Evolutionary conservation across 169 alveolate species (phyloP), one percentile per base, ranked within the genome.

Genomic region (Plasmodium vinckei): DNA sequence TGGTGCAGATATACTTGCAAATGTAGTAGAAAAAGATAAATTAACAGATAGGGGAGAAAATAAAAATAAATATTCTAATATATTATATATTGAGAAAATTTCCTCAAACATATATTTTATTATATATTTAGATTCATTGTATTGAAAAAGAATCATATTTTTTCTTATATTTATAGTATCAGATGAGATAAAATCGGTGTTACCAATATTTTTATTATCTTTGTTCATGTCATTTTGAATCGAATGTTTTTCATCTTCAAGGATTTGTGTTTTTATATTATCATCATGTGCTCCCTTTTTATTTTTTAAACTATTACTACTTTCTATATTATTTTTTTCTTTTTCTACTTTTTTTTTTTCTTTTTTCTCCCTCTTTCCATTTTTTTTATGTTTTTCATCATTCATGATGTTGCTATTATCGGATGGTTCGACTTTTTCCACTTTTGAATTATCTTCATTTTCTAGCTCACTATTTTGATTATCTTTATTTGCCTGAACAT

Each of bases 1-100:
- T 2, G 79, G 46, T 51, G 89, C 70, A 46, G 89, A 49, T 42
- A 49, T 54, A 49, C 27, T 7, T 19, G 89, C 47, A 19, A 25
- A 33, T 1, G 46, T 6, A 64, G 27, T 69, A 17, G 63, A 10
- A 67, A 64, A 27, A 39, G 71, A 9, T 47, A 79, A 54, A 27
- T 79, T 27, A n/a, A 65, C 60, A 44, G 71, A 63, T n/a, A 51
- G 49, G 9, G 89, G 54, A n/a, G 89, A 13, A 21, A 79, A 79
- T 56, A 79, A 65, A 63, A 79, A 79, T 25, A 79, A 33, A 65
- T 79, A 79, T 79, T 79, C 89, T 0, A 65, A 64, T n/a, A 79
- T 79, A 46, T 53, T 63, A 57, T 79, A 79, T 33, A 79, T 79
- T 13, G 82, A 79, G 42, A 79, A 79, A 27, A 79, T 79, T 13